Percentiles rank a stretch among this genome's conserved stretches.
These are phyloP conservation scores for Chaetoceros muelleri DNA, from an alignment of 108 stramenopile genomes.

Conservation along the genomic window DNA sequence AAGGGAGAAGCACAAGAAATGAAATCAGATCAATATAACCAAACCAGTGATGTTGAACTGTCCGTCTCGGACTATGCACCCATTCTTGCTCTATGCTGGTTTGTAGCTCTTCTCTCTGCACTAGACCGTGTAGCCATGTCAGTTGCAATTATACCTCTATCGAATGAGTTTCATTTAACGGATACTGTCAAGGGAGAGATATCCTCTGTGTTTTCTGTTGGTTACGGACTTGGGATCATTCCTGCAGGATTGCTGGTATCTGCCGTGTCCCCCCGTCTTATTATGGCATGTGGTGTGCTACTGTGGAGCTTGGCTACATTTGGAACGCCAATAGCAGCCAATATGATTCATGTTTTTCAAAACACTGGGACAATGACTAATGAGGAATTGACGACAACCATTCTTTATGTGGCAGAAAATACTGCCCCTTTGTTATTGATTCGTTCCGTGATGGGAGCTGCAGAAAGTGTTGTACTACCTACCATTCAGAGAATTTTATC, in stretches of 20 bases:
- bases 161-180: slow-evolving; percentile 50
- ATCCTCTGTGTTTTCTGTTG: slow-evolving; percentile 61
- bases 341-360: slow-evolving; percentile 7
- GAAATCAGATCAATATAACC: too few species aligned
- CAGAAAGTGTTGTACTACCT: slow-evolving; percentile 74
- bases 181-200: slow-evolving; percentile 82
- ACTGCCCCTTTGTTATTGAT: slow-evolving; percentile 41
- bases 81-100: slow-evolving; percentile 45
- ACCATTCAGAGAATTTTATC: slow-evolving; percentile 67
- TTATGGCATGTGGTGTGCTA: slow-evolving; percentile 49
- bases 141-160: slow-evolving; percentile 83
- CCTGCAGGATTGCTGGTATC: slow-evolving; percentile 62
- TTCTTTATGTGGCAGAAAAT: slow-evolving; percentile 3
- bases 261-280: slow-evolving; percentile 25
- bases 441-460: slow-evolving; percentile 66
- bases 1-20: too few species aligned
- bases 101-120: slow-evolving; percentile 50
- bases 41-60: too few species aligned
- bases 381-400: background rate
- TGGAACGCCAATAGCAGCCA: slow-evolving; percentile 44
- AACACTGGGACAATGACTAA: slow-evolving; percentile 13
- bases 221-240: slow-evolving; percentile 73
- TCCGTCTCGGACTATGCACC: slow-evolving; percentile 1
- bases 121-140: slow-evolving; percentile 83
- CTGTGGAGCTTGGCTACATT: slow-evolving; percentile 67